These are phyloP conservation scores for Luzula sylvatica DNA, from an alignment of 176 grass and related monocot genomes.

Conservation along the genomic window DNA sequence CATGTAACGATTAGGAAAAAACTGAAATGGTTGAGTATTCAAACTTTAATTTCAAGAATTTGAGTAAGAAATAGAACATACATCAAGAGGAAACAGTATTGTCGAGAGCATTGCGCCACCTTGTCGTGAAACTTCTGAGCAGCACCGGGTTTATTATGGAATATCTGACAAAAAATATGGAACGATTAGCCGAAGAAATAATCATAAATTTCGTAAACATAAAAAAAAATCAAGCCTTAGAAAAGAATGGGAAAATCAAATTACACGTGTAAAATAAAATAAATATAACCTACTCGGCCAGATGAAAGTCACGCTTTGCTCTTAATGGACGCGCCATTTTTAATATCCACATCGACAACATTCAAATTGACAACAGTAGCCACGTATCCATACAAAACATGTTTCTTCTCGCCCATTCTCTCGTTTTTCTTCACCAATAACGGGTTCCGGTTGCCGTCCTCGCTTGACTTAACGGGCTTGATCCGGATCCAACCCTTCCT, in stretches of 20 bases:
- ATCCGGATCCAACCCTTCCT: conserved; percentile 54
- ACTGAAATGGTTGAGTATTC: too few species aligned
- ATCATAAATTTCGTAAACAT: too few species aligned
- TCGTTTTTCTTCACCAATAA: conserved; percentile 54
- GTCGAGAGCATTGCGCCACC: too few species aligned
- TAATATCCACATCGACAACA: conserved; percentile 66
- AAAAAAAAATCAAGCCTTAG: neutral
- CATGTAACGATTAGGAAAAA: too few species aligned
- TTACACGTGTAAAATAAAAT: neutral
- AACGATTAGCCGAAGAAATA: too few species aligned
- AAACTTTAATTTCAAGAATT: too few species aligned
- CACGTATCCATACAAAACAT: conserved; percentile 79
- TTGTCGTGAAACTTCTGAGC: too few species aligned
- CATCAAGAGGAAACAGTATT: too few species aligned
- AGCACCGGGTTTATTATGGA: too few species aligned
- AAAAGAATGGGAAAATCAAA: neutral
- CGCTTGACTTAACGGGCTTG: conserved; percentile 31
- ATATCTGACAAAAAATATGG: too few species aligned
- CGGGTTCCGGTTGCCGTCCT: conserved; percentile 51
- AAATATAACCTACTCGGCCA: conserved; percentile 53
- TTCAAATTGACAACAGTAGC: conserved; percentile 63
- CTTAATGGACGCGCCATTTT: conserved; percentile 67
- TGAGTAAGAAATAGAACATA: too few species aligned
- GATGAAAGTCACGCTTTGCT: conserved; percentile 77
- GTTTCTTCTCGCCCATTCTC: conserved; percentile 72